phyloP scores from a whole-genome alignment of 345 rosid species.

The Eucalyptus marginata region DNA sequence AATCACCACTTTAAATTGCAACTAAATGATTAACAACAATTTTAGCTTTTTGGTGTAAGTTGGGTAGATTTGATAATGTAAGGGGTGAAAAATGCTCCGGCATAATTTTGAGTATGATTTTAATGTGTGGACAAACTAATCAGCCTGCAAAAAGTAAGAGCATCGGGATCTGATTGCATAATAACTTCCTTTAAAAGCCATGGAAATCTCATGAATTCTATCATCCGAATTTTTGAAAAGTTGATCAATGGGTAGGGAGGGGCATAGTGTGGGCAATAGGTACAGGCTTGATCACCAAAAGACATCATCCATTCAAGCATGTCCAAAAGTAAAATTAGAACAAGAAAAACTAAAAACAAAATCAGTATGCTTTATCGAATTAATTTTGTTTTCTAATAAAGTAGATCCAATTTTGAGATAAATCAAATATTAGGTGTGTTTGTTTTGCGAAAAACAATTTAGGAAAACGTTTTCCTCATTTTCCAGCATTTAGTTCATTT shows the following conservation, averaged over 20 bases:
- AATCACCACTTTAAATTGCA: not conserved
- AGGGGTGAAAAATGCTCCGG: not conserved
- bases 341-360: not conserved
- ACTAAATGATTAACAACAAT: not conserved
- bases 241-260: not conserved
- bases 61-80: not conserved
- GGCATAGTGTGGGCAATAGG: not conserved
- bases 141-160: not conserved
- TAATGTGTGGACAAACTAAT: not conserved
- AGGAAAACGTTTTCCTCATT: no score
- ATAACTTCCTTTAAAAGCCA: not conserved
- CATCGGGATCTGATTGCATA: not conserved
- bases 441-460: no score
- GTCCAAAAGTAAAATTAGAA: not conserved
- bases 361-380: accelerated
- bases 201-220: not conserved
- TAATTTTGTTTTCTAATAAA: not conserved
- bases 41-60: not conserved
- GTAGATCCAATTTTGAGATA: not conserved
- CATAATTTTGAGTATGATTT: not conserved
- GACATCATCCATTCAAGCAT: not conserved
- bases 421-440: no score
- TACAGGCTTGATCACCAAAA: not conserved
- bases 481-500: no score
- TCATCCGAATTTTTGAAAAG: not conserved